These are phyloP conservation scores for Parastagonospora nodorum DNA, from an alignment of 2,329 filamentous ascomycete genomes.

Conservation along the genomic window DNA sequence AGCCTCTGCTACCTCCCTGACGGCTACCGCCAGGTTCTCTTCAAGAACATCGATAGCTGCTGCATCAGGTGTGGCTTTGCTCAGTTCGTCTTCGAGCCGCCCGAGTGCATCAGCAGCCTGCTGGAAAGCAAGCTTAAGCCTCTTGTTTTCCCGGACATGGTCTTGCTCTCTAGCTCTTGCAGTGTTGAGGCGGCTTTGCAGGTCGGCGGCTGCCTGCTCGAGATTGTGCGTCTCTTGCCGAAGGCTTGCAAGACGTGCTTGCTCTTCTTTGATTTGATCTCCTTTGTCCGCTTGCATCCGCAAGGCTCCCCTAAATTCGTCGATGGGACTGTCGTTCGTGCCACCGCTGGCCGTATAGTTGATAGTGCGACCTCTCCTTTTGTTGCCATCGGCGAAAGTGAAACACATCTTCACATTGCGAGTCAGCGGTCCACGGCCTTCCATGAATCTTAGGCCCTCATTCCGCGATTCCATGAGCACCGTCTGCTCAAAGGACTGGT, in stretches of 20 bases:
- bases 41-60: conserved; percentile 53
- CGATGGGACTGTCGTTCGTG: conserved; percentile 58
- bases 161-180: conserved; percentile 55
- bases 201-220: conserved; percentile 38
- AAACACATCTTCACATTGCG: conserved; percentile 76
- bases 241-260: conserved; percentile 58
- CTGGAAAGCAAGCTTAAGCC: conserved; percentile 63
- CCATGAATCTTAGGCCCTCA: conserved; percentile 73
- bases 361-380: conserved; percentile 64
- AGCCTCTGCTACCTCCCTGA: conserved; percentile 49
- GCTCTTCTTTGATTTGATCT: conserved; percentile 64
- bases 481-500: conserved; percentile 79
- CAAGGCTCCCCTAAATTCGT: conserved; percentile 58
- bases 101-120: conserved; percentile 66
- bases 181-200: conserved; percentile 51
- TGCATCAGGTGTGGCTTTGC: conserved; percentile 65
- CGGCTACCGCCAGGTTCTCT: conserved; percentile 60
- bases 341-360: conserved; percentile 48
- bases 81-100: conserved; percentile 69
- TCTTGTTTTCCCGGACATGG: conserved; percentile 54
- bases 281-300: conserved; percentile 83
- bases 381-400: conserved; percentile 64
- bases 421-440: conserved; percentile 55
- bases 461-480: conserved; percentile 73
- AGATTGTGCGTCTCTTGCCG: conserved; percentile 44